phyloP scores from a whole-genome alignment of 371 early-diverging fungal species.

The Parasitella parasitica region DNA sequence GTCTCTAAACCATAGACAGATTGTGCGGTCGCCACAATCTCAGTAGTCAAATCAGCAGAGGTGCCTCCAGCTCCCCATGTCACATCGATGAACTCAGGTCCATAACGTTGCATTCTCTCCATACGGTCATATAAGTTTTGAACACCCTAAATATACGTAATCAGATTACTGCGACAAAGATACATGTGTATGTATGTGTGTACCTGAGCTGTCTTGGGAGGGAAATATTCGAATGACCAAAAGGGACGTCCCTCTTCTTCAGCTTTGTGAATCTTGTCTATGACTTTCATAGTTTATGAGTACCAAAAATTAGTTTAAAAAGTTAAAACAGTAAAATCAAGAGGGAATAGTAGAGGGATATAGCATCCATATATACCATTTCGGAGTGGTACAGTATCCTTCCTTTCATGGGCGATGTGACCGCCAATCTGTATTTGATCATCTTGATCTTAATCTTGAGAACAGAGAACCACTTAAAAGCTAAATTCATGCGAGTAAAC shows the following conservation, averaged over 20 bases:
- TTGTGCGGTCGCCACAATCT: conserved; percentile 89
- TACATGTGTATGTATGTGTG: not conserved
- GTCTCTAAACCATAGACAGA: conserved; percentile 93
- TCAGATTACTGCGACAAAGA: not conserved
- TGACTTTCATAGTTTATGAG: conserved; percentile 62
- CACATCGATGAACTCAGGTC: conserved; percentile 94
- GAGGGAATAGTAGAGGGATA: not conserved
- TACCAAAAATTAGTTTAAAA: not conserved
- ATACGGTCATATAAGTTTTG: conserved; percentile 79
- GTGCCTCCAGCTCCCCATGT: conserved; percentile 97
- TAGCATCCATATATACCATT: not conserved
- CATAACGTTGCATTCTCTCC: conserved; percentile 89
- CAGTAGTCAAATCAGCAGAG: conserved; percentile 84
- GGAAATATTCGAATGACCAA: conserved; percentile 97
- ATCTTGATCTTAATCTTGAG: conserved; percentile 12
- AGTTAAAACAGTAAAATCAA: conserved; percentile 6
- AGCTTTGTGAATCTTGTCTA: conserved; percentile 74
- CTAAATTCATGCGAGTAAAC: not conserved
- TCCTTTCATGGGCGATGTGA: conserved; percentile 4
- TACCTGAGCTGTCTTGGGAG: conserved; percentile 92
- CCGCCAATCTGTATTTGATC: conserved; percentile 10
- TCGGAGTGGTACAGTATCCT: conserved; percentile 4
- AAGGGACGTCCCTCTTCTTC: conserved; percentile 69
- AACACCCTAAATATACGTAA: conserved; percentile 52
- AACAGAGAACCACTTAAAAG: not conserved